Conservation (phyloP, 2,329 filamentous ascomycete species). For the Leptodontidium sp. region DNA sequence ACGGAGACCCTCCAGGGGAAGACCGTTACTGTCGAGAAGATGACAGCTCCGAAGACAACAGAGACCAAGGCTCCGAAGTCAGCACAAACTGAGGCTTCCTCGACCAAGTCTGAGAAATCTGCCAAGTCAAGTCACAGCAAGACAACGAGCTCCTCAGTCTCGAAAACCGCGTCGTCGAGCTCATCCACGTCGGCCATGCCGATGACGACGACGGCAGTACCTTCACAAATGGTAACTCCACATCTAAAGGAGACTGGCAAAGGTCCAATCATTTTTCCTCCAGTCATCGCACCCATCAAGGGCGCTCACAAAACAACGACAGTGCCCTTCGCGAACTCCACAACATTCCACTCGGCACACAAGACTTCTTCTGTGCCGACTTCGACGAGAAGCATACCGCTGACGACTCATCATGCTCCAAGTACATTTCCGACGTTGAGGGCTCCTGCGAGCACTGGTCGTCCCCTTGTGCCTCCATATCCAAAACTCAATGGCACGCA, state of each 20-base stretch:
- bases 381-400: too few relatives aligned
- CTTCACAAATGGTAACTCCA: not conserved
- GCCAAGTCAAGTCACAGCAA: not conserved
- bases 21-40: slow-evolving; percentile 5
- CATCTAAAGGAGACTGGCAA: not conserved
- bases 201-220: not conserved
- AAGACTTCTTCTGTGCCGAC: too few relatives aligned
- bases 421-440: too few relatives aligned
- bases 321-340: too few relatives aligned
- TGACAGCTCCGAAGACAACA: not conserved
- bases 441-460: too few relatives aligned
- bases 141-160: not conserved
- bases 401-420: too few relatives aligned
- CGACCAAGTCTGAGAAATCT: not conserved
- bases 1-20: not conserved
- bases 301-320: too few relatives aligned
- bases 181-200: not conserved
- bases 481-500: too few relatives aligned
- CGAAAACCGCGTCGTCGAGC: not conserved
- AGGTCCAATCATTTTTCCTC: not conserved
- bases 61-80: not conserved
- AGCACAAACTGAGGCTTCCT: not conserved
- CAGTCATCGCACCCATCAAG: not conserved
- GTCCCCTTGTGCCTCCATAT: too few relatives aligned
- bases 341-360: too few relatives aligned